phyloP scores from a whole-genome alignment of 805 yeast genomes.

The Candida pseudofarinosa region DNA sequence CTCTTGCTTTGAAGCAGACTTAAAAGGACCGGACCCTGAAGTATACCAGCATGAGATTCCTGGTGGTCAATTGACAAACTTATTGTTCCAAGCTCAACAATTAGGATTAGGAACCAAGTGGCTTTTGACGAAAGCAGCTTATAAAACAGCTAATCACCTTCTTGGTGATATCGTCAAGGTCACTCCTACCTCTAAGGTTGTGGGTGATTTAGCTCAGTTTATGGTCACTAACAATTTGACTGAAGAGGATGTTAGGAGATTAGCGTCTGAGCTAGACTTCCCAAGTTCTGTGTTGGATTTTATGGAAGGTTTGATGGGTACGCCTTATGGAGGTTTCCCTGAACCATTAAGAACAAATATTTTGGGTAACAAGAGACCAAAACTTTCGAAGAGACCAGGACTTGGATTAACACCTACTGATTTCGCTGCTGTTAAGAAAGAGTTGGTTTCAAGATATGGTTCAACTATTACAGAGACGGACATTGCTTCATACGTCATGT shows the following conservation, averaged over 20 bases:
- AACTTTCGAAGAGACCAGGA: slow-evolving; percentile 89
- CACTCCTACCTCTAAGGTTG: slow-evolving; percentile 99
- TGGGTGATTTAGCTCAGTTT: slow-evolving; percentile 99
- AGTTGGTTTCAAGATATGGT: slow-evolving; percentile 74
- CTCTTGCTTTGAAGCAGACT: slow-evolving; percentile 96
- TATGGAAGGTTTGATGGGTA: slow-evolving; percentile 99
- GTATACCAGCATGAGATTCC: slow-evolving; percentile 98
- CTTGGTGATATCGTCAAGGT: slow-evolving; percentile 97
- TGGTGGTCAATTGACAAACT: slow-evolving; percentile 98
- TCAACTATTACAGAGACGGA: slow-evolving; percentile 72
- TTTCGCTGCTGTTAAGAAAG: slow-evolving; percentile 65
- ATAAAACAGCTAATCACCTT: slow-evolving; percentile 83
- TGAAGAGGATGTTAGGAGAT: slow-evolving; percentile 77
- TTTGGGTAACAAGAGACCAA: slow-evolving; percentile 87
- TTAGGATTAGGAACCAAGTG: slow-evolving; percentile 96
- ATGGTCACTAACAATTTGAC: slow-evolving; percentile 94
- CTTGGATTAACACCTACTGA: slow-evolving; percentile 83
- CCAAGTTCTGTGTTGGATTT: slow-evolving; percentile 97
- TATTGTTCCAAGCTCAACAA: slow-evolving; percentile 98
- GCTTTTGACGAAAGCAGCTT: slow-evolving; percentile 93
- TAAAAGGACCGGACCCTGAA: slow-evolving; percentile 99
- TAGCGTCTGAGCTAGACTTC: slow-evolving; percentile 92
- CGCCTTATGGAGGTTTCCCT: slow-evolving; percentile 99
- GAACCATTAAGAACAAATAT: slow-evolving; percentile 95
- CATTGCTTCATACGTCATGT: slow-evolving; percentile 95